Evolutionary conservation across 768 basidiomycete species (phyloP).

Genomic region (Kwoniella sp.): DNA sequence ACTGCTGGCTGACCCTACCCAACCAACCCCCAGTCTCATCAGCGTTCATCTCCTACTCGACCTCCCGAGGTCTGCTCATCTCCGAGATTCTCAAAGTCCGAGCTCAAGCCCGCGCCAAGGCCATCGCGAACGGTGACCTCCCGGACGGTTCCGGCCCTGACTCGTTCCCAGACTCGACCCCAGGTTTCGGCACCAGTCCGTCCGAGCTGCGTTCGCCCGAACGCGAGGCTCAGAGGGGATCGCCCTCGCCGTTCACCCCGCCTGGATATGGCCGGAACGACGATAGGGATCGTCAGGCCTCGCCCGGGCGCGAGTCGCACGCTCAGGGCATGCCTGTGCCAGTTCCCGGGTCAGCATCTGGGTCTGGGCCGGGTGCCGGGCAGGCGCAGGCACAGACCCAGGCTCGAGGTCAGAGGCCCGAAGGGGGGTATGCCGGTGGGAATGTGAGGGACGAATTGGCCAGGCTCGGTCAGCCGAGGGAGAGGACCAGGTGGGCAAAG

Average conservation of each 20-base stretch:
- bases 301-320: too few relatives aligned
- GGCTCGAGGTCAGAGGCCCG: neutral
- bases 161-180: conserved; percentile 4
- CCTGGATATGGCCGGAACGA: neutral
- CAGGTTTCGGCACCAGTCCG: conserved; percentile 5
- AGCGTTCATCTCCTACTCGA: conserved; percentile 19
- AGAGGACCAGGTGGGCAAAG: conserved; percentile 26
- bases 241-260: neutral
- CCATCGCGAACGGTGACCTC: conserved; percentile 9
- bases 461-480: conserved; percentile 1
- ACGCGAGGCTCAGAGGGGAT: neutral
- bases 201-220: conserved; percentile 8
- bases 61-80: conserved; percentile 13
- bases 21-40: conserved; percentile 13
- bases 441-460: conserved; percentile 13
- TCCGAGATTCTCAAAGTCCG: conserved; percentile 12
- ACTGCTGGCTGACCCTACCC: too few relatives aligned
- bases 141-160: neutral
- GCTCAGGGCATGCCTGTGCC: too few relatives aligned
- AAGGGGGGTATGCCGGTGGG: neutral
- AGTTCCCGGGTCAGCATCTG: neutral
- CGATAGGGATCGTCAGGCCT: neutral
- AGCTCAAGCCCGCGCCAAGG: conserved; percentile 5
- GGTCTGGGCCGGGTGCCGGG: neutral
- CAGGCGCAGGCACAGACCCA: neutral